phyloP scores from a whole-genome alignment of 2,329 filamentous ascomycete species.

The Monosporascus sp. region DNA sequence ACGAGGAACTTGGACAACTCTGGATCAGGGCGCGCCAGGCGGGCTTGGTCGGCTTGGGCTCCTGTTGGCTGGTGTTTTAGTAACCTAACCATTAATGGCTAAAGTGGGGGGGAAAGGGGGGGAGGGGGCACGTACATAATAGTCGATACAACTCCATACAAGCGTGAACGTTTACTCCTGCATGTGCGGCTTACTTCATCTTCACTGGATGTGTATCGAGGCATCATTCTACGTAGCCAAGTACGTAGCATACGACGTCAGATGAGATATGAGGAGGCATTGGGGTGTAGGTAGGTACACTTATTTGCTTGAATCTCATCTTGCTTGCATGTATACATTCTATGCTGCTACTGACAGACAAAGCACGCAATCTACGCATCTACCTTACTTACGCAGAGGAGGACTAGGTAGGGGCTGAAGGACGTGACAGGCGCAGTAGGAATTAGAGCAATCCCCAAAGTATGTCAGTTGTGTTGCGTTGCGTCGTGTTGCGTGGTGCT shows the following conservation, averaged over 20 bases:
- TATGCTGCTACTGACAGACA: neutral
- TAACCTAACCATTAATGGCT: no score
- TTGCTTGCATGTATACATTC: neutral
- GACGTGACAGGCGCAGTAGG: neutral
- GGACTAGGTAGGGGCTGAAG: neutral
- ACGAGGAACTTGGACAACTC: neutral
- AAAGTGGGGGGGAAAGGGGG: no score
- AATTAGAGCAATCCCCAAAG: neutral
- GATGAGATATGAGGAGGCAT: slow-evolving; percentile 7
- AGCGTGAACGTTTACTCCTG: neutral
- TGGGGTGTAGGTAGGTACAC: neutral
- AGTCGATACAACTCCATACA: neutral
- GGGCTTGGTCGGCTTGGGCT: neutral
- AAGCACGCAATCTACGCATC: neutral
- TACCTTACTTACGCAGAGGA: neutral
- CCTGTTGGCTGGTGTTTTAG: neutral
- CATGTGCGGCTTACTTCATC: slow-evolving; percentile 9
- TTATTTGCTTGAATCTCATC: neutral
- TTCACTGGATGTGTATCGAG: slow-evolving; percentile 17
- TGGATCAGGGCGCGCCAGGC: neutral
- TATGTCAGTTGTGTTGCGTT: neutral
- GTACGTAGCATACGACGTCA: slow-evolving; percentile 11
- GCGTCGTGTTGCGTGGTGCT: neutral
- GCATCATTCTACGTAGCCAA: slow-evolving; percentile 12
- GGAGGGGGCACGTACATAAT: no score